Base-by-base conservation (phyloP, 441 rosid species). In the Aquilaria agallochum region DNA sequence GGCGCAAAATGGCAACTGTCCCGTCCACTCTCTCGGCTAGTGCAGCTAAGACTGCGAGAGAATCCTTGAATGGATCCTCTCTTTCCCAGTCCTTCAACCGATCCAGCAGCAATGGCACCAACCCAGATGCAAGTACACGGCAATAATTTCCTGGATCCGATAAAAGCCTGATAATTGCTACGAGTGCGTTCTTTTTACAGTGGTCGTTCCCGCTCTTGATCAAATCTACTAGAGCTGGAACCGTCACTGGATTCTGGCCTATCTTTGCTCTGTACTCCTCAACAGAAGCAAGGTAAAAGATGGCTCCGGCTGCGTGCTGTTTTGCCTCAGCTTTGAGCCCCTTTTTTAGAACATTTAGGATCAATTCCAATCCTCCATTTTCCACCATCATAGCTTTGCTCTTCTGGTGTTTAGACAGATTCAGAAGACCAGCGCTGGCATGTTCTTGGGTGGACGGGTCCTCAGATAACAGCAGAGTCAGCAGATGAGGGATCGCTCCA, bases 11-110 rank as follows among this genome's bases (percentile, higher is more conserved):
- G 0, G 80, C 83, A 5, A 72, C 72, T 15, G 89, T 73, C 45
- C 90, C 95, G 32, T 83, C 92, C 9, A 78, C 60, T 68, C 76
- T 74, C 56, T 86, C 90, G 3, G 97, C 90, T 32, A 93, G 69
- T 58, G 83, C 77, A 15, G 89, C 82, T 36, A 90, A 73, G 69
- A 86, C 76, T 8, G 90, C 94, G 13, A 85, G 80, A 55, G 84
- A 79, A 70, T 92, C 87, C 14, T 80, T 75, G 10, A 69, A 60
- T 1, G 80, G 55, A 34, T 81, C 93, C 63, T 84, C 84, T 42
- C 69, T 69, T 55, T 76, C 84, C 10, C 68, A 9, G 83, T 64
- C 53, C 44, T 53, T 76, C 68, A 89, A 55, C 11, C 79, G 69
- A 64, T 67, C 74, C 40, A 84, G 61, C 56, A 92, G 80, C 72